Percentiles rank a stretch among this genome's conserved stretches.
Conservation (phyloP, 305 asterid genomes). For the Fraxinus nigra region DNA sequence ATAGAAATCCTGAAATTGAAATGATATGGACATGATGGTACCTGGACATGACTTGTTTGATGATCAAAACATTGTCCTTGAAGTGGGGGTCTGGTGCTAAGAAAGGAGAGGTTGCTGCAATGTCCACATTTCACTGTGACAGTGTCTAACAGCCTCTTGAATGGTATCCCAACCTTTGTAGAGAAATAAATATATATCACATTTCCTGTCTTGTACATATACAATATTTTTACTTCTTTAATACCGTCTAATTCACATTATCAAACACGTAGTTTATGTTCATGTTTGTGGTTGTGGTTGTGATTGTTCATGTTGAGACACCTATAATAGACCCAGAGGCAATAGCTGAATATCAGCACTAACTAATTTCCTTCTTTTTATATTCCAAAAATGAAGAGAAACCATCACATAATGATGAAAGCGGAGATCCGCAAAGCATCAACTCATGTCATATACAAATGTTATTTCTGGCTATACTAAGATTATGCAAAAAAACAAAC, state of each 20-base stretch:
- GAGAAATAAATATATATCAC: not conserved
- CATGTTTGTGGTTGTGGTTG: not conserved
- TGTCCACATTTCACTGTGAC: conserved; percentile 98
- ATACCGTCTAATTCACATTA: not conserved
- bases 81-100: conserved; percentile 67
- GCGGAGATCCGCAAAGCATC: not conserved
- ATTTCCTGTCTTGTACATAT: not conserved
- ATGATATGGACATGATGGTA: not conserved
- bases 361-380: not conserved
- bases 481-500: not conserved
- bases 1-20: not conserved
- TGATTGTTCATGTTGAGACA: not conserved
- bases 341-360: not conserved
- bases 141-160: conserved; percentile 83
- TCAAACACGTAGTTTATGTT: not conserved
- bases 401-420: not conserved
- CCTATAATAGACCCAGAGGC: not conserved
- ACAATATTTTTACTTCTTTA: not conserved
- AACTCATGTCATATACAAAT: not conserved
- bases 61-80: conserved; percentile 68
- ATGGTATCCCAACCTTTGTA: conserved; percentile 82
- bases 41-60: conserved; percentile 51
- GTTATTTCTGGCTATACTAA: not conserved
- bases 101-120: conserved; percentile 88
- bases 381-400: not conserved